Conservation (phyloP, 2,329 filamentous ascomycete species). For the Cercospora nicotianae region DNA sequence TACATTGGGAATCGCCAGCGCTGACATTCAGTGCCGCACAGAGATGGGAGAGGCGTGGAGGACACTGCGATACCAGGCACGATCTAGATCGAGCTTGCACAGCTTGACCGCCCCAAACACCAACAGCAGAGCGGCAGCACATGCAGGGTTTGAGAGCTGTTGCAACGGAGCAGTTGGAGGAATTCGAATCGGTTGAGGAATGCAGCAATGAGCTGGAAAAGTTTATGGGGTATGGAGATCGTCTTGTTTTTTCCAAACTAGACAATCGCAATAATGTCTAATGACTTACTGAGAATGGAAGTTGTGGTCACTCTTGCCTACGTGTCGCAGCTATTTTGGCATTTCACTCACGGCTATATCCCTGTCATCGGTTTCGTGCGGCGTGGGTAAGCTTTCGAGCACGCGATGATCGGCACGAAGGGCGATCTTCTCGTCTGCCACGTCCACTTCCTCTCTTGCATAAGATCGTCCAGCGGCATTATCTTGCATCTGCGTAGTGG, state of each 20-base stretch:
- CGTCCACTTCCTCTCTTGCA: neutral
- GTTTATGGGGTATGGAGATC: neutral
- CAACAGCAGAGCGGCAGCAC: neutral
- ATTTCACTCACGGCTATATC: neutral
- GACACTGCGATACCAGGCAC: neutral
- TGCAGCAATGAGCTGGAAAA: neutral
- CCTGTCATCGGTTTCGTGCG: slow-evolving; percentile 1
- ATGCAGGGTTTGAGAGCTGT: neutral
- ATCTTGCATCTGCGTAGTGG: neutral
- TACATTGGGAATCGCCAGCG: neutral
- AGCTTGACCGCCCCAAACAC: neutral
- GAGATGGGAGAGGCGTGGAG: neutral
- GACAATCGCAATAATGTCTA: slow-evolving; percentile 1
- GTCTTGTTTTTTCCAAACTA: neutral
- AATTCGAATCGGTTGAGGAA: neutral
- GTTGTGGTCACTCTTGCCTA: neutral
- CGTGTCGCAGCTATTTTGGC: neutral
- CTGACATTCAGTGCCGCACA: neutral
- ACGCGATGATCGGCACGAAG: neutral
- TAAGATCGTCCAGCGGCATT: neutral
- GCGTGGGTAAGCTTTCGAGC: neutral
- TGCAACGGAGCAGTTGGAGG: neutral
- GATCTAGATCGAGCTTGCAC: neutral
- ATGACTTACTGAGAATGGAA: neutral
- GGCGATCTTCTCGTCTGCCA: slow-evolving; percentile 1